phyloP scores from a whole-genome alignment of 2,329 filamentous ascomycete species.

The Exophiala calicioides region DNA sequence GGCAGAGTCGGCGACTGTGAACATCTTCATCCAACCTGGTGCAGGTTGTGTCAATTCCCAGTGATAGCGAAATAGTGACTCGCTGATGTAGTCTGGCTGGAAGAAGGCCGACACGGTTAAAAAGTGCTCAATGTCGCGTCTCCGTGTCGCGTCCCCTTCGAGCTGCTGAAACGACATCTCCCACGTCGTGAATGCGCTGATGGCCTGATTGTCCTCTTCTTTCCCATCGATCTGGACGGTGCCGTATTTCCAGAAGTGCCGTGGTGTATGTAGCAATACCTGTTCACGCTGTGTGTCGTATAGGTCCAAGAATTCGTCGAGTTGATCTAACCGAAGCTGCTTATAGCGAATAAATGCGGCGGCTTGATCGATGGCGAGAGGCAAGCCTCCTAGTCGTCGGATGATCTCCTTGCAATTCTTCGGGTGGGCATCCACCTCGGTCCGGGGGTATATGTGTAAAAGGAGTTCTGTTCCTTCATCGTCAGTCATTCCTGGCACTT shows the following conservation, averaged over 20 bases:
- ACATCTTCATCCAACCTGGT: neutral
- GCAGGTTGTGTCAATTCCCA: neutral
- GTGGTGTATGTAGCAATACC: neutral
- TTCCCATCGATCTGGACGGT: neutral
- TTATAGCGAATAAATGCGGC: neutral
- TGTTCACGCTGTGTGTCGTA: neutral
- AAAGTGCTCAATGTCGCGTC: constrained; percentile 33
- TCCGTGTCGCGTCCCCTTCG: constrained; percentile 26
- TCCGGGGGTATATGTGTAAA: neutral
- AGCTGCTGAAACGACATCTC: constrained; percentile 23
- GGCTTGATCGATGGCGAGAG: constrained; percentile 3
- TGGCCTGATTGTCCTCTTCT: neutral
- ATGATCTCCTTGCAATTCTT: neutral
- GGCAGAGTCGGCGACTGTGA: neutral
- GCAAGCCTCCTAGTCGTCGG: neutral
- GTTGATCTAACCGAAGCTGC: neutral
- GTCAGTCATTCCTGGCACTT: neutral
- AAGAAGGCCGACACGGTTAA: neutral
- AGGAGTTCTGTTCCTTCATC: neutral
- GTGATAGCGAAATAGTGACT: neutral
- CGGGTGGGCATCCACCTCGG: neutral
- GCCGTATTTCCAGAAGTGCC: neutral
- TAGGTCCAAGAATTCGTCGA: neutral
- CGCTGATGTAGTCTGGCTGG: neutral
- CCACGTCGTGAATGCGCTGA: constrained; percentile 2